Percentiles rank a stretch among this genome's conserved stretches.
These are phyloP conservation scores for Tolypocladium tropicale DNA, from an alignment of 2,329 filamentous ascomycete species.

Conservation along the genomic window DNA sequence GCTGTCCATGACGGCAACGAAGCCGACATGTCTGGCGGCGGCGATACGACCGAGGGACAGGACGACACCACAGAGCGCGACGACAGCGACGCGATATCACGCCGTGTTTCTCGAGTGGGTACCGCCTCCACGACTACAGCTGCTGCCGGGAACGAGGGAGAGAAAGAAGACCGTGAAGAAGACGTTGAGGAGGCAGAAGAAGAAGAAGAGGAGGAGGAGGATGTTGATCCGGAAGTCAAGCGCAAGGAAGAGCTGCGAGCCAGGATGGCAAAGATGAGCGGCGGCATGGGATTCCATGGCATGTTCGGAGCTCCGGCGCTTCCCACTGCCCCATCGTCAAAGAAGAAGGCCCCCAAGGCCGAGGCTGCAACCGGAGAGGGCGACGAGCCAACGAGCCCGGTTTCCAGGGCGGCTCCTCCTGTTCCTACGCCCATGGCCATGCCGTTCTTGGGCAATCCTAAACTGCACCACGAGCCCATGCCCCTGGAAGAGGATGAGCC, in stretches of 20 bases:
- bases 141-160: slow-evolving; percentile 50
- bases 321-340: slow-evolving; percentile 40
- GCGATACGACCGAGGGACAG: slow-evolving; percentile 51
- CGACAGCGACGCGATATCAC: slow-evolving; percentile 55
- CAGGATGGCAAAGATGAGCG: slow-evolving; percentile 97
- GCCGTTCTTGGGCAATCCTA: slow-evolving; percentile 59
- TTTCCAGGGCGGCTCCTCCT: slow-evolving; percentile 36
- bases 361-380: slow-evolving; percentile 30
- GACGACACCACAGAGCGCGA: slow-evolving; percentile 60
- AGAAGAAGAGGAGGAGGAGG: slow-evolving; percentile 70
- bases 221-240: slow-evolving; percentile 77
- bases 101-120: slow-evolving; percentile 22
- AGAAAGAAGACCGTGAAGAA: slow-evolving; percentile 55
- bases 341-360: slow-evolving; percentile 40
- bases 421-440: slow-evolving; percentile 54
- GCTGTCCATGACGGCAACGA: slow-evolving; percentile 50
- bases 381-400: slow-evolving; percentile 33
- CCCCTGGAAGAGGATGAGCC: slow-evolving; percentile 23
- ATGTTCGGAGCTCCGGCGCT: slow-evolving; percentile 75
- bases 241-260: slow-evolving; percentile 83
- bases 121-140: slow-evolving; percentile 18
- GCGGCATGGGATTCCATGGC: slow-evolving; percentile 91
- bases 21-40: slow-evolving; percentile 54
- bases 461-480: slow-evolving; percentile 32
- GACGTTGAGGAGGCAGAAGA: slow-evolving; percentile 53